Conservation (phyloP, 2,329 filamentous ascomycete species). For the Sarocladium kiliense region DNA sequence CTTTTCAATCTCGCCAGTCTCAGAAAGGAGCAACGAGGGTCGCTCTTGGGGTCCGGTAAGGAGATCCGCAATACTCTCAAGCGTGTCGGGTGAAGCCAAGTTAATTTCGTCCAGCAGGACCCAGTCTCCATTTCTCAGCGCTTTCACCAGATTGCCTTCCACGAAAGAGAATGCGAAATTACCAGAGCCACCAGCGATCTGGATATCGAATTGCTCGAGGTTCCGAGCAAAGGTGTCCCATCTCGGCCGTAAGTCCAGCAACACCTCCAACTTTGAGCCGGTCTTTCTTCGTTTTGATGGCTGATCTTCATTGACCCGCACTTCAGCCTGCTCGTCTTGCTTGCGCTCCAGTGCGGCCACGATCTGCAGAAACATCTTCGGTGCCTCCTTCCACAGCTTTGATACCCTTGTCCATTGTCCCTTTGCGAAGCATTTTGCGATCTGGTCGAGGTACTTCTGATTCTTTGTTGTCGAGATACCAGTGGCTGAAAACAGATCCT, state of each 20-base stretch:
- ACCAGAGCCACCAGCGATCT: constrained; percentile 67
- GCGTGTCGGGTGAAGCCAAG: constrained; percentile 85
- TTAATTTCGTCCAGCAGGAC: constrained; percentile 97
- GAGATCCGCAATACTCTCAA: constrained; percentile 89
- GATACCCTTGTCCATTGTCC: constrained; percentile 84
- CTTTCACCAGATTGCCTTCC: constrained; percentile 93
- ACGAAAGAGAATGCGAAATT: constrained; percentile 92
- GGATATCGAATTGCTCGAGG: constrained; percentile 73
- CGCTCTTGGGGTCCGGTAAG: constrained; percentile 65
- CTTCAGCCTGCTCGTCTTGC: constrained; percentile 32
- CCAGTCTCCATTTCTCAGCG: constrained; percentile 95
- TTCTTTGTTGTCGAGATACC: constrained; percentile 85
- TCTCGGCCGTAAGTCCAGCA: constrained; percentile 53
- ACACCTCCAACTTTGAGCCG: constrained; percentile 60
- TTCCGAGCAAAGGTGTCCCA: constrained; percentile 79
- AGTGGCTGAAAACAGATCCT: constrained; percentile 79
- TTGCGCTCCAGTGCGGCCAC: constrained; percentile 48
- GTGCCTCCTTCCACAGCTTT: constrained; percentile 81
- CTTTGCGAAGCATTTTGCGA: constrained; percentile 73
- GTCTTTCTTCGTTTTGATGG: constrained; percentile 67
- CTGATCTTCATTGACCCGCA: constrained; percentile 35
- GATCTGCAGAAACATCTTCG: constrained; percentile 77
- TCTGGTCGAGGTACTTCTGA: constrained; percentile 74
- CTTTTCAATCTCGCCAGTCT: constrained; percentile 89
- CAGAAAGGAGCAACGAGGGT: constrained; percentile 83